phyloP scores from a whole-genome alignment of 441 rosid species.

The Corymbia citriodora region DNA sequence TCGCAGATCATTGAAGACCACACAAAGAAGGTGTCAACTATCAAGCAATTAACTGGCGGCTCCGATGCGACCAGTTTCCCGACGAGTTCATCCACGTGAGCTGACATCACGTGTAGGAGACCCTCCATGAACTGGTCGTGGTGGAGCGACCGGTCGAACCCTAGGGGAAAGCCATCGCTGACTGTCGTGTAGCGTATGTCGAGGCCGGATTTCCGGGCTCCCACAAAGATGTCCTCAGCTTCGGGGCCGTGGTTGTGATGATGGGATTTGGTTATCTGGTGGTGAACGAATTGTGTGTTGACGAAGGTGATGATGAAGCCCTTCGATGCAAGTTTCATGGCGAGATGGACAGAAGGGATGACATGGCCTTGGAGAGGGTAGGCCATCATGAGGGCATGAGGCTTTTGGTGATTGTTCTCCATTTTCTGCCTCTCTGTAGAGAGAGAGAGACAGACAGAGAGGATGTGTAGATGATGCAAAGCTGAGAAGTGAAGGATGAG shows the following conservation, averaged over 20 bases:
- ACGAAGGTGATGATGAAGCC: constrained; percentile 59
- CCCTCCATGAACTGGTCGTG: constrained; percentile 46
- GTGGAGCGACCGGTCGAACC: constrained; percentile 44
- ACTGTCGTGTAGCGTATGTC: constrained; percentile 53
- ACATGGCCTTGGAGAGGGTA: constrained; percentile 71
- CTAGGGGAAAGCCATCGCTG: constrained; percentile 51
- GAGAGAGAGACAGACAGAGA: not conserved
- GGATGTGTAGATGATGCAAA: not conserved
- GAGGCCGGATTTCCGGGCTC: constrained; percentile 36
- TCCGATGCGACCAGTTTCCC: constrained; percentile 13
- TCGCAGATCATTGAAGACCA: constrained; percentile 52
- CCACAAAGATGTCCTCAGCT: constrained; percentile 32
- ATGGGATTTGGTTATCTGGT: constrained; percentile 25
- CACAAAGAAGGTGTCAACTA: constrained; percentile 51
- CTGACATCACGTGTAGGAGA: constrained; percentile 31
- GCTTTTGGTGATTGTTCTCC: constrained; percentile 20
- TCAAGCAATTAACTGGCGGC: constrained; percentile 30
- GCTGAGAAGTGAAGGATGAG: not conserved
- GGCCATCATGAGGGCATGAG: constrained; percentile 44
- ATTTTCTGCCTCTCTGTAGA: constrained; percentile 3
- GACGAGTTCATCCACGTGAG: constrained; percentile 45
- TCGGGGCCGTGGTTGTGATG: constrained; percentile 3
- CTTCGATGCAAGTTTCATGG: constrained; percentile 52
- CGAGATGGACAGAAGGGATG: constrained; percentile 46
- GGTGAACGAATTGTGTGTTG: constrained; percentile 45